A percentile compares a stretch with the other conserved stretches of the same genome.
phyloP scores from a whole-genome alignment of 73 alveolate genomes.

The Stentor coeruleus region DNA sequence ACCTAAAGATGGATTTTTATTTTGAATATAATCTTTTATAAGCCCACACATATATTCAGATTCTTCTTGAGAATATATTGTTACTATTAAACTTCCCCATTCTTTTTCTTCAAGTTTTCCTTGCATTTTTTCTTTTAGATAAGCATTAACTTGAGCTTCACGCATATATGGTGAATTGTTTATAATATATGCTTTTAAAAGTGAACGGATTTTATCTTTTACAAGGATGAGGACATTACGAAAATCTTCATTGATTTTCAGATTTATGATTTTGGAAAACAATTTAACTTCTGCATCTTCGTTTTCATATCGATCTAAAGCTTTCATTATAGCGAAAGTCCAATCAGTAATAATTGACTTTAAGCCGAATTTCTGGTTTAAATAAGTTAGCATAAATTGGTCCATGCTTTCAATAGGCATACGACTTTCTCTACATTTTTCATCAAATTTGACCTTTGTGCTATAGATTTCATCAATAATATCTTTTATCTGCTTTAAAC shows the following conservation, averaged over 20 bases:
- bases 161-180: constrained; percentile 67
- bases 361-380: constrained; percentile 85
- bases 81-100: constrained; percentile 53
- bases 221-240: constrained; percentile 66
- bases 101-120: constrained; percentile 52
- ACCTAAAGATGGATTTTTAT: constrained; percentile 41
- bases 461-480: constrained; percentile 71
- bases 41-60: constrained; percentile 44
- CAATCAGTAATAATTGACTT: constrained; percentile 79
- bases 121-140: constrained; percentile 49
- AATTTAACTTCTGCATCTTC: constrained; percentile 84
- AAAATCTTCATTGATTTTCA: constrained; percentile 84
- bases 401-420: constrained; percentile 88
- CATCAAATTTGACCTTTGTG: constrained; percentile 74
- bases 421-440: constrained; percentile 68
- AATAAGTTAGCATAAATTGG: constrained; percentile 80
- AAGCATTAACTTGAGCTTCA: constrained; percentile 51
- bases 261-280: constrained; percentile 83
- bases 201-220: constrained; percentile 63
- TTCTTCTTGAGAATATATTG: constrained; percentile 48
- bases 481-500: constrained; percentile 79
- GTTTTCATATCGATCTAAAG: constrained; percentile 62
- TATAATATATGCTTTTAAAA: constrained; percentile 61
- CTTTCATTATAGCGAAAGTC: constrained; percentile 79
- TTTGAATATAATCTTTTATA: constrained; percentile 51